Conservation (phyloP, 192 early-diverging fungal genomes). For the Mortierella alpina region DNA sequence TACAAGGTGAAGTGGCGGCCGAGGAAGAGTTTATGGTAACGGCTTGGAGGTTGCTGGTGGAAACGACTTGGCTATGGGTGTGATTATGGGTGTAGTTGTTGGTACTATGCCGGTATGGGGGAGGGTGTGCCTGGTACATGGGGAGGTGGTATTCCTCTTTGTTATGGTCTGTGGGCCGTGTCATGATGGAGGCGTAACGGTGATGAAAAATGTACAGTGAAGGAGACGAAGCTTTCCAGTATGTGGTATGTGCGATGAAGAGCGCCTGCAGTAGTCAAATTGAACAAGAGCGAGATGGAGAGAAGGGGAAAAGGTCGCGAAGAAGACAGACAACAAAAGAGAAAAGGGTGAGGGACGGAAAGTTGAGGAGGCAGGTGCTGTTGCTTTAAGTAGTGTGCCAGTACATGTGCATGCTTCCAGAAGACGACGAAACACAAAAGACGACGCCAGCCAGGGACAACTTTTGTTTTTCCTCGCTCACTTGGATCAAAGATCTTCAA, state of each 20-base stretch:
- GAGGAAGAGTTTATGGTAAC: not conserved
- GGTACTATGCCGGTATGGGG: not conserved
- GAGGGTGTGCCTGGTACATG: constrained; percentile 10
- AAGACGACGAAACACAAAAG: too few relatives aligned
- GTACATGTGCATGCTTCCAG: too few relatives aligned
- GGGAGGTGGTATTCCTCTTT: not conserved
- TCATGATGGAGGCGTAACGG: not conserved
- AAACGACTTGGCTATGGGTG: not conserved
- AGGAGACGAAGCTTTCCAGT: too few relatives aligned
- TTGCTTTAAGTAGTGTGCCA: too few relatives aligned
- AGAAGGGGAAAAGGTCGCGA: not conserved
- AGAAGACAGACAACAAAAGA: not conserved
- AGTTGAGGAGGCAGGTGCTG: not conserved
- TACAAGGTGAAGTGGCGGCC: not conserved
- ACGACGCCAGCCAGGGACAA: too few relatives aligned
- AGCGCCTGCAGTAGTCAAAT: too few relatives aligned
- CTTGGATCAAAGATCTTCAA: too few relatives aligned
- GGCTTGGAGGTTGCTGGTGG: not conserved
- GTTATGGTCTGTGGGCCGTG: constrained; percentile 1
- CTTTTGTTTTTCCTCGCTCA: too few relatives aligned
- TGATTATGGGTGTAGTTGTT: not conserved
- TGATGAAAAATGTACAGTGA: too few relatives aligned
- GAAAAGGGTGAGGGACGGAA: not conserved
- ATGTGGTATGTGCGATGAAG: too few relatives aligned
- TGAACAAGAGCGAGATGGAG: too few relatives aligned